Percentiles rank a stretch among this genome's conserved stretches.
These are phyloP conservation scores for Corymbia citriodora DNA, from an alignment of 441 rosid species.

Conservation along the genomic window DNA sequence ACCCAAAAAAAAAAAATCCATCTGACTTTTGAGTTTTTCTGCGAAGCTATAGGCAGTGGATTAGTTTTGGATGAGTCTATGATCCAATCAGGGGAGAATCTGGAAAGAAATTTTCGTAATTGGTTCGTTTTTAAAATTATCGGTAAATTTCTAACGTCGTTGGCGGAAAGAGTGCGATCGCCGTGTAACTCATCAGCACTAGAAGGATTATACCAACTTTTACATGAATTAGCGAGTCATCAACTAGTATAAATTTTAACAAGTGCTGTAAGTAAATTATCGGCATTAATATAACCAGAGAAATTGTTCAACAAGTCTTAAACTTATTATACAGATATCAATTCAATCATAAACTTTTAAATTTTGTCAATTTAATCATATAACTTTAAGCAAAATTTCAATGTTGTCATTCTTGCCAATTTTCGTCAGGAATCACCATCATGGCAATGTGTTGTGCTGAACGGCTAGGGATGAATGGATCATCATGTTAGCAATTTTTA, in stretches of 20 bases:
- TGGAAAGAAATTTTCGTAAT: background rate
- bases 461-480: rapidly evolving
- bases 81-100: background rate
- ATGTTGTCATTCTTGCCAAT: background rate
- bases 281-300: background rate
- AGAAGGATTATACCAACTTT: background rate
- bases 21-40: background rate
- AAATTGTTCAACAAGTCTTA: background rate
- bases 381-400: background rate
- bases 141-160: background rate
- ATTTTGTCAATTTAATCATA: rapidly evolving
- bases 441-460: rapidly evolving
- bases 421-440: rapidly evolving
- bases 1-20: background rate
- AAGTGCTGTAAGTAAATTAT: background rate
- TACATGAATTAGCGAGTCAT: background rate
- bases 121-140: background rate
- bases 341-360: rapidly evolving
- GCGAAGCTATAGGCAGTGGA: rapidly evolving
- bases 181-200: background rate
- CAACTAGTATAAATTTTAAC: rapidly evolving
- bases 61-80: background rate
- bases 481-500: rapidly evolving
- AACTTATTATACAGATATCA: rapidly evolving
- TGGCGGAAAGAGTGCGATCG: background rate